These are phyloP conservation scores for Heterobasidion occidentale DNA, from an alignment of 1,284 basidiomycete genomes.

Conservation along the genomic window DNA sequence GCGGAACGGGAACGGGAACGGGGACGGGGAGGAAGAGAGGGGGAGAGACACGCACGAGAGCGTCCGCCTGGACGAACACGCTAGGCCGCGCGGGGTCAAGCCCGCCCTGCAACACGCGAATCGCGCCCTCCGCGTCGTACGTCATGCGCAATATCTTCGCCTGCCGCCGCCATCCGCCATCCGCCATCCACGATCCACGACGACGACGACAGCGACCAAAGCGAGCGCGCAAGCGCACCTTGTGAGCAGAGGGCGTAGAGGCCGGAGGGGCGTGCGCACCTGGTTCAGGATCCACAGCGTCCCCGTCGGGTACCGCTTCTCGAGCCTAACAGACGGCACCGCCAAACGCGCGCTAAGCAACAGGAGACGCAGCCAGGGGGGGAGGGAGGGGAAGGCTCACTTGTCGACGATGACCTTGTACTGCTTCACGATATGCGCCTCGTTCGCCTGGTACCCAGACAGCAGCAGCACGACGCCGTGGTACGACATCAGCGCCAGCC, in stretches of 20 bases:
- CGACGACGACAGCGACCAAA: background rate
- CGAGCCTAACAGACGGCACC: conserved; percentile 27
- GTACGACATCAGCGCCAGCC: conserved; percentile 76
- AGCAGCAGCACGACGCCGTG: conserved; percentile 62
- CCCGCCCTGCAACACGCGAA: conserved; percentile 51
- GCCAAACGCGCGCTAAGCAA: background rate
- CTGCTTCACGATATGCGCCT: conserved; percentile 51
- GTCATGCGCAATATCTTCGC: conserved; percentile 73
- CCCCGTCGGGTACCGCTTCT: conserved; percentile 54
- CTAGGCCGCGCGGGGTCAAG: conserved; percentile 42
- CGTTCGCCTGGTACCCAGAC: conserved; percentile 68
- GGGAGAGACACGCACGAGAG: conserved; percentile 35
- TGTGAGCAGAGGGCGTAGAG: background rate
- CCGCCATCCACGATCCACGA: background rate
- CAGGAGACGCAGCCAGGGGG: background rate
- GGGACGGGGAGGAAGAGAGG: background rate
- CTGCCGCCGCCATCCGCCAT: conserved; percentile 21
- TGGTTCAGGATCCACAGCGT: conserved; percentile 71
- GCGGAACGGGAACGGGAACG: background rate
- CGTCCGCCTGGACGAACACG: conserved; percentile 64
- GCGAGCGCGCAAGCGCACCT: too few relatives aligned
- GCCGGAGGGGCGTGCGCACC: conserved; percentile 27
- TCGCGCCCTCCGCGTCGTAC: conserved; percentile 52
- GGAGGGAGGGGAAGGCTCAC: conserved; percentile 23
- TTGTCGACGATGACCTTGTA: conserved; percentile 55